Base-by-base conservation (phyloP, 2,329 filamentous ascomycete species). In the Metarhizium humberi region DNA sequence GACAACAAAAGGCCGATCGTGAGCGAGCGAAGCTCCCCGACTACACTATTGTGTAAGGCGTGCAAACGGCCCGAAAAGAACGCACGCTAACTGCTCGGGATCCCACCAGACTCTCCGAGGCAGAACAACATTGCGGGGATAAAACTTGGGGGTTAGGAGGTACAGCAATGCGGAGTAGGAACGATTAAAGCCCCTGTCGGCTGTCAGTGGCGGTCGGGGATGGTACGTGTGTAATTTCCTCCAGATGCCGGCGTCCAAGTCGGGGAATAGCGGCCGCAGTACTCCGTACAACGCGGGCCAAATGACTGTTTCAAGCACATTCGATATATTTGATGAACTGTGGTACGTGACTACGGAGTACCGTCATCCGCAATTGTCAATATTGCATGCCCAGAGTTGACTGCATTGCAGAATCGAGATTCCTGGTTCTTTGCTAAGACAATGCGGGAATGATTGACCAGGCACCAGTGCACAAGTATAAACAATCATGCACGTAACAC, bases 31-130 rank as follows among this genome's bases (percentile, higher is more conserved):
- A 16, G 20, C 7, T 29, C 25, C 45, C 10, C 10, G 45, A 16
- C 11, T 7, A 25, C 25, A 8, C 32, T 8, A 34, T 8, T 11
- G 6, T 34, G 32, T 25, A 18, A 50, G 32, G 47, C 14, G 38
- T 32, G 42, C 16, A 51, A 55, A 51, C 53, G 53, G 53, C 38
- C 53, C 47, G 53, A 55, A 55, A 51, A 14, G 53, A 55, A 11
- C 32, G 7, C 8, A 46, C 52, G 50, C 56, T 54, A 56, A 30
- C 42, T 38, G 51, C 30, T 29, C 46, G 30, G 40, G 7, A 34
- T 34, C 7, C 7, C 32, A 7, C 25, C 25, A 25, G 25, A 11
- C 32, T 7, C 32, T 34, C n/a, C 38, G 38, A 40, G 14, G 38
- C 38, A 4, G 32, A 16, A 40, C 38, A 40, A 40, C 10, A 40